Conservation (phyloP, 2,329 filamentous ascomycete species). For the Lasiodiplodia sp. region DNA sequence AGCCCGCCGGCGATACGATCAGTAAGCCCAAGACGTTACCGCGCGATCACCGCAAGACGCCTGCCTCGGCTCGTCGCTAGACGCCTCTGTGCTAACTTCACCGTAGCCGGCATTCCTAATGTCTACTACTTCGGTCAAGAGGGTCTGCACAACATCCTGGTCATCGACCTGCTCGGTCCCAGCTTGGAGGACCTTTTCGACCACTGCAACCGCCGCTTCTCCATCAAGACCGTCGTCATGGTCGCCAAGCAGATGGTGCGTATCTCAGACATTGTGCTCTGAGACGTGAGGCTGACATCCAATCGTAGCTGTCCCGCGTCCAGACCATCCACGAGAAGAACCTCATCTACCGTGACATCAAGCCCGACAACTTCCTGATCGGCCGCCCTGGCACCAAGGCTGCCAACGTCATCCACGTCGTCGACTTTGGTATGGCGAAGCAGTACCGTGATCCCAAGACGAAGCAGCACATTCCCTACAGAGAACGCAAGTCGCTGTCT, state of each 20-base stretch:
- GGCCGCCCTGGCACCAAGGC: conserved; percentile 89
- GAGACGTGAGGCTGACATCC: conserved; percentile 31
- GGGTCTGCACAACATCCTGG: conserved; percentile 97
- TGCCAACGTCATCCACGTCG: conserved; percentile 97
- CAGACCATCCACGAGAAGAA: conserved; percentile 98
- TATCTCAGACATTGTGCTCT: conserved; percentile 30
- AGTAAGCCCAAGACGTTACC: conserved; percentile 23
- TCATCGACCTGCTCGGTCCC: conserved; percentile 94
- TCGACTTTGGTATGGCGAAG: conserved; percentile 99
- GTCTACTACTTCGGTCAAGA: conserved; percentile 99
- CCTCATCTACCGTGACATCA: conserved; percentile 98
- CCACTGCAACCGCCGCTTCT: conserved; percentile 93
- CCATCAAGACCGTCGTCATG: conserved; percentile 98
- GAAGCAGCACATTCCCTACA: conserved; percentile 97
- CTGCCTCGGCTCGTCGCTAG: not conserved
- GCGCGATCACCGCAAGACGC: conserved; percentile 18
- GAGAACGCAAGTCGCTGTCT: conserved; percentile 94
- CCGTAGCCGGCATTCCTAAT: conserved; percentile 92
- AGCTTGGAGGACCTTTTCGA: conserved; percentile 97
- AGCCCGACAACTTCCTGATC: conserved; percentile 98
- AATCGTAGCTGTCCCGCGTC: conserved; percentile 78
- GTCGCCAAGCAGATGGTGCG: conserved; percentile 96
- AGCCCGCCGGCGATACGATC: conserved; percentile 26
- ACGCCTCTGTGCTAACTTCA: conserved; percentile 43
- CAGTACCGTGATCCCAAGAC: conserved; percentile 99